Conservation (phyloP, 202 grass and related monocot genomes). For the Musa balbisiana region DNA sequence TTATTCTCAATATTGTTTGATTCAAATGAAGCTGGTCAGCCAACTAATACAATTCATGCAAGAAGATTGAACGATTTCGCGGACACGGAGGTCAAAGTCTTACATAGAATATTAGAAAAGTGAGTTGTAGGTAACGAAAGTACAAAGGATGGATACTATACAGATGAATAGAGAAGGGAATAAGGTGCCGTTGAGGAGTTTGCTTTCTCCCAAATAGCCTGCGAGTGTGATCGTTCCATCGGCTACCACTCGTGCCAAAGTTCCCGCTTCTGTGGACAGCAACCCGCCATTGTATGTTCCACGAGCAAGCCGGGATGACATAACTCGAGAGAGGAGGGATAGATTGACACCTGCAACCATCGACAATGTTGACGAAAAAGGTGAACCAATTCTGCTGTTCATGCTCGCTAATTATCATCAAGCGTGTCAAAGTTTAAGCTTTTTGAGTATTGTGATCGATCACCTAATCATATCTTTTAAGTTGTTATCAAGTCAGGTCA, state of each 20-base stretch:
- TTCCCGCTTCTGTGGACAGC: constrained; percentile 4
- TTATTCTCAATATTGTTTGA: too few relatives aligned
- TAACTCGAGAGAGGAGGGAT: constrained; percentile 6
- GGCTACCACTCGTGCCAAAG: constrained; percentile 2
- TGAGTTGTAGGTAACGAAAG: neutral
- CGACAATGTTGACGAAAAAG: too few relatives aligned
- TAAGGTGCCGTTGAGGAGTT: constrained; percentile 10
- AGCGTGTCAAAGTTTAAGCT: too few relatives aligned
- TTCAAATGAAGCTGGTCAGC: too few relatives aligned
- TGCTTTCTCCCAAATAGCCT: neutral
- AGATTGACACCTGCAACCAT: constrained; percentile 3
- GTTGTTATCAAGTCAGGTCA: too few relatives aligned
- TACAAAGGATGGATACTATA: neutral
- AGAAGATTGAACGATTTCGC: too few relatives aligned
- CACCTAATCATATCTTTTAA: too few relatives aligned
- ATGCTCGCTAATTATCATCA: too few relatives aligned
- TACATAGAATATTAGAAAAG: neutral
- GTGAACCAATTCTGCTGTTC: too few relatives aligned
- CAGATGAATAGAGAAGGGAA: constrained; percentile 11
- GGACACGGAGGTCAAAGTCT: too few relatives aligned
- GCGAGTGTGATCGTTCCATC: constrained; percentile 5
- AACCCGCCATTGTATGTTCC: constrained; percentile 13
- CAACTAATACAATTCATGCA: too few relatives aligned
- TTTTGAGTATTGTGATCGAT: too few relatives aligned
- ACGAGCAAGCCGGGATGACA: constrained; percentile 11